A percentile compares a stretch with the other conserved stretches of the same genome.
phyloP scores from a whole-genome alignment of 441 rosid species.

The Pelargonium fulgidum region DNA sequence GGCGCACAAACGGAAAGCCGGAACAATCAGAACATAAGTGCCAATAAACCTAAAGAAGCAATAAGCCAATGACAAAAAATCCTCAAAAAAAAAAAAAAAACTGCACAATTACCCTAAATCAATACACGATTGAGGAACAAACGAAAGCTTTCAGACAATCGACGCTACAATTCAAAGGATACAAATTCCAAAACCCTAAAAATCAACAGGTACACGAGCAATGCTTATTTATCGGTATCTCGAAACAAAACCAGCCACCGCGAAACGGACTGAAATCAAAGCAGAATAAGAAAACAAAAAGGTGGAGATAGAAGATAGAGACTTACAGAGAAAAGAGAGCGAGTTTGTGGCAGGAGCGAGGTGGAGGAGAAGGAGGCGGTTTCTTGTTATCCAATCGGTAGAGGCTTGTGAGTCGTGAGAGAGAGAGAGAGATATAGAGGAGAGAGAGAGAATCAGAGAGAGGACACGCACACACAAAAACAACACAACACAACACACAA shows the following conservation, averaged over 20 bases:
- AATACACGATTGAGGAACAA: not conserved
- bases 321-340: slow-evolving; percentile 17
- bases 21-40: not conserved
- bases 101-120: slow-evolving; percentile 24
- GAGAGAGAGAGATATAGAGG: slow-evolving; percentile 2
- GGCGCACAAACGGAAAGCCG: not conserved
- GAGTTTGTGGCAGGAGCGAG: slow-evolving; percentile 13
- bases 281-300: slow-evolving; percentile 10
- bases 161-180: not conserved
- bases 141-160: not conserved
- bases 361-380: slow-evolving; percentile 1
- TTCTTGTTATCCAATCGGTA: slow-evolving; percentile 17
- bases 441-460: slow-evolving; percentile 1
- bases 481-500: not conserved
- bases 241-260: not conserved
- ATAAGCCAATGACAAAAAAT: not conserved
- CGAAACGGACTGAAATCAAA: not conserved
- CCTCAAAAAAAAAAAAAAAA: not conserved
- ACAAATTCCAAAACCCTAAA: not conserved
- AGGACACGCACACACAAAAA: not conserved
- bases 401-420: not conserved
- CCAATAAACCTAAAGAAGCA: not conserved
- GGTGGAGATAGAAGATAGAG: slow-evolving; percentile 6
- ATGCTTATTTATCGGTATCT: not conserved
- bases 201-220: not conserved